A percentile compares a stretch with the other conserved stretches of the same genome.
These are phyloP conservation scores for Nepenthes alata DNA, from an alignment of 179 eudicot species.

Conservation along the genomic window DNA sequence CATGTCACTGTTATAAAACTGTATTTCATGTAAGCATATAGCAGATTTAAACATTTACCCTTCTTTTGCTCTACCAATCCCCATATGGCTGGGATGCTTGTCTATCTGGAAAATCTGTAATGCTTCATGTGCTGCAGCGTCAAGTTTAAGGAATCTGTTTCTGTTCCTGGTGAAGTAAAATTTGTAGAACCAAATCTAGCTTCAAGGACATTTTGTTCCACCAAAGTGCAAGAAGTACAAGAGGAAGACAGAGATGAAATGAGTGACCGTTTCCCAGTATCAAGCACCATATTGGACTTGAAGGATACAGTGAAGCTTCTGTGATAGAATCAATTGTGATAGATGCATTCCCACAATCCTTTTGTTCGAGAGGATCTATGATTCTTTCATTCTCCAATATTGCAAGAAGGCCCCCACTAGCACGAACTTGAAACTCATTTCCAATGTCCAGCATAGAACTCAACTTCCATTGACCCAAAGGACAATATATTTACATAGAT, in stretches of 20 bases:
- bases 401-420: slow-evolving; percentile 95
- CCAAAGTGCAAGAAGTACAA: background rate
- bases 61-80: slow-evolving; percentile 97
- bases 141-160: slow-evolving; percentile 87
- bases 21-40: slow-evolving; percentile 5
- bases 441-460: slow-evolving; percentile 86
- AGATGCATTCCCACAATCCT: slow-evolving; percentile 62
- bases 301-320: slow-evolving; percentile 85
- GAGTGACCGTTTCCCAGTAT: slow-evolving; percentile 1
- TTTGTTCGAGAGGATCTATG: slow-evolving; percentile 69
- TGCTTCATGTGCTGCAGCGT: slow-evolving; percentile 82
- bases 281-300: background rate
- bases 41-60: slow-evolving; percentile 41
- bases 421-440: slow-evolving; percentile 95
- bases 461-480: slow-evolving; percentile 33
- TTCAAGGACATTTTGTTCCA: background rate
- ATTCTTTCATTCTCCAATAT: slow-evolving; percentile 84
- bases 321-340: slow-evolving; percentile 64
- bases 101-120: slow-evolving; percentile 90
- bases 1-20: background rate
- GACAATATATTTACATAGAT: background rate
- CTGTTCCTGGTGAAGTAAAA: slow-evolving; percentile 33
- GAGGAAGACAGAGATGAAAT: too few relatives aligned
- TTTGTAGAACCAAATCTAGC: slow-evolving; percentile 1
- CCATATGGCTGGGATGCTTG: slow-evolving; percentile 99